These are phyloP conservation scores for Tuber aestivum DNA, from an alignment of 495 filamentous ascomycete species.

Conservation along the genomic window DNA sequence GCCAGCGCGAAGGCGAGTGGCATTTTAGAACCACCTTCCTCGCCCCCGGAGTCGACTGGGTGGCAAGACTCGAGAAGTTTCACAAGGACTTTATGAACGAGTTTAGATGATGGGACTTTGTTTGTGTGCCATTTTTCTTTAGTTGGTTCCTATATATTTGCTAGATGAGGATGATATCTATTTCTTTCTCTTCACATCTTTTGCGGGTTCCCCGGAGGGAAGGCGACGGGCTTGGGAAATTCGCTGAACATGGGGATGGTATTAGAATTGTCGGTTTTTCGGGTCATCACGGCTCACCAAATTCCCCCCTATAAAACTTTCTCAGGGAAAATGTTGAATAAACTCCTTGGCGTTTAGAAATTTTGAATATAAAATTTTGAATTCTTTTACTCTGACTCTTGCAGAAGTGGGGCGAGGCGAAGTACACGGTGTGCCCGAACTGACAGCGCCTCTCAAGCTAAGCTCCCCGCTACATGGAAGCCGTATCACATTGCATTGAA, in stretches of 20 bases:
- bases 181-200: neutral
- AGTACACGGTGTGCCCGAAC: neutral
- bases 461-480: neutral
- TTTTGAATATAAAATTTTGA: neutral
- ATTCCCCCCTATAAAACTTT: neutral
- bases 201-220: neutral
- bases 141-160: neutral
- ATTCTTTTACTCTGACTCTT: neutral
- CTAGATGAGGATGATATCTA: neutral
- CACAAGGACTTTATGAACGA: constrained; percentile 87
- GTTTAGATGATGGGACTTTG: constrained; percentile 43
- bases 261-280: neutral
- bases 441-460: neutral
- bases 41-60: constrained; percentile 92
- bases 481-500: neutral
- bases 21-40: constrained; percentile 98
- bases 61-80: constrained; percentile 78
- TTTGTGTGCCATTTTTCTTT: neutral
- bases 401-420: neutral
- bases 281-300: neutral
- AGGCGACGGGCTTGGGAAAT: neutral
- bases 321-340: neutral
- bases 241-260: neutral
- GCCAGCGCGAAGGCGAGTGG: constrained; percentile 81
- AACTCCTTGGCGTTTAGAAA: neutral